Evolutionary conservation across 2,329 filamentous ascomycete species (phyloP).

Genomic region (Pestalotiopsis sp.): DNA sequence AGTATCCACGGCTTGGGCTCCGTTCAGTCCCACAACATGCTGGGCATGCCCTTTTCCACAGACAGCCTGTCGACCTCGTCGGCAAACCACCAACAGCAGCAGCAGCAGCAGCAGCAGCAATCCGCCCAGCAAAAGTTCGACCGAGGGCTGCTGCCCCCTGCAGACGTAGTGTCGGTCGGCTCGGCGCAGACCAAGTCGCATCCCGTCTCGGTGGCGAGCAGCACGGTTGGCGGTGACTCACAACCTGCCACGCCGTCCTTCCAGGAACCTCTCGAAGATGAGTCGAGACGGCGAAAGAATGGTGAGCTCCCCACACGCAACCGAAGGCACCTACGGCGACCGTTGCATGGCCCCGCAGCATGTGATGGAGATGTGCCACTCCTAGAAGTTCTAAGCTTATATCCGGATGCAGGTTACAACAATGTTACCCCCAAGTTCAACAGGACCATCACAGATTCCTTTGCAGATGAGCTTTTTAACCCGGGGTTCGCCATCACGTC

Average conservation of each 20-base stretch:
- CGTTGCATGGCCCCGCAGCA: constrained; percentile 23
- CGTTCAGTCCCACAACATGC: constrained; percentile 35
- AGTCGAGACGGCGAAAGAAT: constrained; percentile 50
- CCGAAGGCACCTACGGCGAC: background rate
- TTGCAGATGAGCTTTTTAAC: constrained; percentile 83
- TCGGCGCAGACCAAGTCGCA: constrained; percentile 44
- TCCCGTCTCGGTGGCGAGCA: constrained; percentile 60
- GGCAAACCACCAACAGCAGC: constrained; percentile 36
- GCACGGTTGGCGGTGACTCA: constrained; percentile 58
- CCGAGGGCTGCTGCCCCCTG: constrained; percentile 46
- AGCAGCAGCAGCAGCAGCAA: constrained; percentile 34
- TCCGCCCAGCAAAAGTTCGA: constrained; percentile 40
- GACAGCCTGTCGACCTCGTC: constrained; percentile 23
- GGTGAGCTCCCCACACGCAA: constrained; percentile 45
- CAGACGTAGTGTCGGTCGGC: constrained; percentile 43
- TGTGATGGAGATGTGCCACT: background rate
- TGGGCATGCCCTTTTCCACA: constrained; percentile 35
- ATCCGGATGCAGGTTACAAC: constrained; percentile 31
- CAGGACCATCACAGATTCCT: constrained; percentile 84
- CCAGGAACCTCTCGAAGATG: constrained; percentile 50
- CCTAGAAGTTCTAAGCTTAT: constrained; percentile 27
- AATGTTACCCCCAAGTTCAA: constrained; percentile 67
- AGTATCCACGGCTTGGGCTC: constrained; percentile 32
- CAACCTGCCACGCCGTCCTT: constrained; percentile 55
- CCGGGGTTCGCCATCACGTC: constrained; percentile 65